Conservation (phyloP, 116 monocot genomes). For the Thalassia testudinum region DNA sequence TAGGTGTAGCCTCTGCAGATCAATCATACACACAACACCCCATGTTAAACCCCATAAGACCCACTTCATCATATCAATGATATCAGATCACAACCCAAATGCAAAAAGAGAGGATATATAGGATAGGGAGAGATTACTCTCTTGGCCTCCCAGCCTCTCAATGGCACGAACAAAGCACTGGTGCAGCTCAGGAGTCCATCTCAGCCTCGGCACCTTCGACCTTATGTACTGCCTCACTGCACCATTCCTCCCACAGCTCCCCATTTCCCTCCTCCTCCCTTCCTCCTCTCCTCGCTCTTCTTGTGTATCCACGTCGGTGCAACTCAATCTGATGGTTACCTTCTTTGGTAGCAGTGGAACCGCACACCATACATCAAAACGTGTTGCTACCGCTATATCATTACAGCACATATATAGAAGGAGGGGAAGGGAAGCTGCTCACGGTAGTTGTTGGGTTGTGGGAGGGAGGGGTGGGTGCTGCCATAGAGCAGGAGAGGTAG, state of each 20-base stretch:
- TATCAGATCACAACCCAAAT: background rate
- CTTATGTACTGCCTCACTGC: conserved; percentile 87
- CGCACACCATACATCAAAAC: too few relatives aligned
- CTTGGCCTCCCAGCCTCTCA: conserved; percentile 88
- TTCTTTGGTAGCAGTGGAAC: too few relatives aligned
- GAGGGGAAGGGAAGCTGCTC: too few relatives aligned
- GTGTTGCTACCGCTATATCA: too few relatives aligned
- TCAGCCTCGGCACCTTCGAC: conserved; percentile 83
- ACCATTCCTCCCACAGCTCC: conserved; percentile 56
- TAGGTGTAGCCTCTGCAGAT: conserved; percentile 78
- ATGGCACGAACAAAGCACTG: conserved; percentile 79
- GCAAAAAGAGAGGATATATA: background rate
- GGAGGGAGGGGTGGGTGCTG: too few relatives aligned
- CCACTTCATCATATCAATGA: background rate
- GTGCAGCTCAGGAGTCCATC: conserved; percentile 98
- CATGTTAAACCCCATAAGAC: background rate
- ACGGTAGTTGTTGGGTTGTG: too few relatives aligned
- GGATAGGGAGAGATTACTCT: conserved; percentile 27
- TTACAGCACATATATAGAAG: too few relatives aligned
- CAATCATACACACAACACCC: background rate
- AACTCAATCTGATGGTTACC: too few relatives aligned
- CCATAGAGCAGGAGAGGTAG: too few relatives aligned
- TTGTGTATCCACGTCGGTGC: too few relatives aligned
- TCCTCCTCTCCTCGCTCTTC: background rate
- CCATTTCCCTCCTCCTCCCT: conserved; percentile 14